These are phyloP conservation scores for Naganishia friedmannii DNA, from an alignment of 768 basidiomycete species.

Conservation along the genomic window DNA sequence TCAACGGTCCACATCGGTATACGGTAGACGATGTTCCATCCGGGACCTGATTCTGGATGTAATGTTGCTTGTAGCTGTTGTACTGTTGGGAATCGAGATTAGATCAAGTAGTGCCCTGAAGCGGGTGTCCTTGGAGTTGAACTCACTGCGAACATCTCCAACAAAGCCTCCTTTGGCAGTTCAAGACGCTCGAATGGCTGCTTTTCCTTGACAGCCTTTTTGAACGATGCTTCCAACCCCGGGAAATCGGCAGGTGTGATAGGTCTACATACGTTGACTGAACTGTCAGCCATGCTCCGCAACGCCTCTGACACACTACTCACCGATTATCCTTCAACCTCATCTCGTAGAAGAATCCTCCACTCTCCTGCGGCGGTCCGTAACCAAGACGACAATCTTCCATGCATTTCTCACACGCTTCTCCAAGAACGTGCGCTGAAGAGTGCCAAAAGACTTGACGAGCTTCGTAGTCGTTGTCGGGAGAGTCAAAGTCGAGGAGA, in stretches of 20 bases:
- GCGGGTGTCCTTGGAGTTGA: neutral
- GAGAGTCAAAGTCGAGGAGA: conserved; percentile 78
- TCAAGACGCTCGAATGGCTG: conserved; percentile 94
- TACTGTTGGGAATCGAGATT: conserved; percentile 61
- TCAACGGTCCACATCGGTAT: conserved; percentile 97
- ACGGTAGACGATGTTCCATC: conserved; percentile 96
- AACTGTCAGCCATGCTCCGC: neutral
- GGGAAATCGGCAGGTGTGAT: conserved; percentile 81
- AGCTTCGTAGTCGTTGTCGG: conserved; percentile 57
- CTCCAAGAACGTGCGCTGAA: conserved; percentile 94
- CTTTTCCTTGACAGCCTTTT: conserved; percentile 87
- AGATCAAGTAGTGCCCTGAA: neutral
- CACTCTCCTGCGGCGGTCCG: conserved; percentile 90
- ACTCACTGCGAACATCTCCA: conserved; percentile 91
- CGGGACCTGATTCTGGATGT: conserved; percentile 91
- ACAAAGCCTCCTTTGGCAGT: conserved; percentile 86
- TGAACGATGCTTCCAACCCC: conserved; percentile 79
- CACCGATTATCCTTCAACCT: conserved; percentile 71
- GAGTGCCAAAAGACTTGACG: conserved; percentile 99
- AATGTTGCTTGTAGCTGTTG: conserved; percentile 95
- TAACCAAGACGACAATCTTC: conserved; percentile 93
- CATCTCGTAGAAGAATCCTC: conserved; percentile 99
- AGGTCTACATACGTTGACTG: conserved; percentile 57
- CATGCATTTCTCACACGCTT: conserved; percentile 87
- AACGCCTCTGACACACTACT: conserved; percentile 17